Base-by-base conservation (phyloP, 2,329 filamentous ascomycete species). In the Colletotrichum falcatum region DNA sequence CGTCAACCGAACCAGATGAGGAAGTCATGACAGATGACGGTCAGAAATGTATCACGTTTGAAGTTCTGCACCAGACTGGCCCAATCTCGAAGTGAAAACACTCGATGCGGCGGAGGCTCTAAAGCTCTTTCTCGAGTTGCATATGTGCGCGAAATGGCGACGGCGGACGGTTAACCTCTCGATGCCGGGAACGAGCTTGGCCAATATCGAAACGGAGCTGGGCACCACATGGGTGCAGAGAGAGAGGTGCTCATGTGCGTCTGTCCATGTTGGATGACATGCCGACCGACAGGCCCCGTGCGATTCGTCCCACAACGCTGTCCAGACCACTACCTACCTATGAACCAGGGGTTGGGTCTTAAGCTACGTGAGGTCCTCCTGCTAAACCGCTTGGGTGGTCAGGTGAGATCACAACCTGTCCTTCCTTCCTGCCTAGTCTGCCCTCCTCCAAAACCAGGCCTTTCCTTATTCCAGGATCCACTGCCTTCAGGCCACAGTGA, bases 11-110 rank as follows among this genome's bases (percentile, higher is more conserved):
- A 44, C 16, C 33, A 39, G 16, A 5, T 16, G 9, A 37, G 20
- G 44, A 61, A 51, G 59, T 39, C 59, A 51, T 30, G 59, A 30
- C 33, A 49, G 44, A 61, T 28, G 59, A 49, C 44, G 9, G 7
- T 7, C 46, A 20, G 30, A 39, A 49, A 39, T 61, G 26, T 51
- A 51, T 48, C 39, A 46, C n/a, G 12, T 51, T 39, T 51, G 16
- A n/a, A 51, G 33, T 30, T 51, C n/a, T 61, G 14, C 33, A 5
- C 44, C 14, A 37, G 23, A 23, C 6, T 18, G 54, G 2, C n/a
- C n/a, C 35, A 33, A n/a, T 5, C 28, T 54, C 7, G 9, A n/a
- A 28, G 18, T n/a, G 20, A 12, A 54, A 33, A 11, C 49, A 33
- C 16, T 33, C 28, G 20, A n/a, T 20, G 18, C 28, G 18, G 18